Percentiles rank a stretch among this genome's conserved stretches.
phyloP scores from a whole-genome alignment of 352 stramenopile genomes.

The Phytophthora citrophthora region DNA sequence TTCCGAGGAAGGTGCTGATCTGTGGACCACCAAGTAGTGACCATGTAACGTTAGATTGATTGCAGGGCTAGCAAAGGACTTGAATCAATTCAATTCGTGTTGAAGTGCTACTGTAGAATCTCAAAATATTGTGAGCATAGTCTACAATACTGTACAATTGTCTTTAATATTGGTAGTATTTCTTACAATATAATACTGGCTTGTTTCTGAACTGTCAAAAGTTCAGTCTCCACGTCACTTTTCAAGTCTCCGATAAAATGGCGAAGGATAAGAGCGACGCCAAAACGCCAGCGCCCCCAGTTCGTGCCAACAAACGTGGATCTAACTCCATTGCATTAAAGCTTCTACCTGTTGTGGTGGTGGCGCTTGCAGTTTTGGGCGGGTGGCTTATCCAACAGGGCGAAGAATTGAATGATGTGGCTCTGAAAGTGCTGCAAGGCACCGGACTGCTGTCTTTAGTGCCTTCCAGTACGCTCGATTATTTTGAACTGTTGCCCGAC shows the following conservation, averaged over 20 bases:
- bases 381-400: conserved; percentile 22
- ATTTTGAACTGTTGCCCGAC: conserved; percentile 31
- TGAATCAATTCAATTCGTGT: too few species aligned
- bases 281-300: not conserved
- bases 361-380: conserved; percentile 16
- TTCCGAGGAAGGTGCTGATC: conserved; percentile 76
- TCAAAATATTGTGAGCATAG: too few species aligned
- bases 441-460: conserved; percentile 12
- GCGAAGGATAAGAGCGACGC: not conserved
- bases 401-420: conserved; percentile 22
- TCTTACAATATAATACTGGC: not conserved
- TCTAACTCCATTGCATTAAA: conserved; percentile 17
- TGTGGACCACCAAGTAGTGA: conserved; percentile 73
- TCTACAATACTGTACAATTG: too few species aligned
- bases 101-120: too few species aligned
- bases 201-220: conserved; percentile 14
- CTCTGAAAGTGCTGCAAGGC: conserved; percentile 16
- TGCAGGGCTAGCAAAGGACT: too few species aligned
- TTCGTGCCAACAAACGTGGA: not conserved
- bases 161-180: too few species aligned
- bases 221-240: not conserved
- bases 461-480: conserved; percentile 9
- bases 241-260: conserved; percentile 10
- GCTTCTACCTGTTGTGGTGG: conserved; percentile 25
- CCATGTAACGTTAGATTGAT: too few species aligned